Conservation (phyloP, 139 green algal genomes). For the Auxenochlorella pyrenoidosa region DNA sequence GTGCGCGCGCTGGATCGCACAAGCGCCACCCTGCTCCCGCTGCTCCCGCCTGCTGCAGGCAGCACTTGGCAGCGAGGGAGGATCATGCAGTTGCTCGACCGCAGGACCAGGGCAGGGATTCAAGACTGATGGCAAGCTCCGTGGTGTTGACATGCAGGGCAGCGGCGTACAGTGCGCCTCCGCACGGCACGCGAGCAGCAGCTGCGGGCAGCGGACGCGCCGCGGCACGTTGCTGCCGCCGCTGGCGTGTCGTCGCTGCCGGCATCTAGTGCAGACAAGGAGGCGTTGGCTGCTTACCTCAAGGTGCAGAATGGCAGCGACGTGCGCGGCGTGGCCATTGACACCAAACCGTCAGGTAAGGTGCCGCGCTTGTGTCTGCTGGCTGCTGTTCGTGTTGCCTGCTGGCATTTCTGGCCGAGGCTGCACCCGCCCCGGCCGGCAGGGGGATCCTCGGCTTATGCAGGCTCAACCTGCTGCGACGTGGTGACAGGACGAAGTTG, state of each 20-base stretch:
- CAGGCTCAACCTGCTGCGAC: background rate
- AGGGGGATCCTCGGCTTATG: background rate
- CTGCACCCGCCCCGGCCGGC: background rate
- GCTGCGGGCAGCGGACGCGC: background rate
- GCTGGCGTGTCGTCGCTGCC: background rate
- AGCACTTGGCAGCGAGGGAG: too few species aligned
- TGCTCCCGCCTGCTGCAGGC: background rate
- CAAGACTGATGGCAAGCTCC: background rate
- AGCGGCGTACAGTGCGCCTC: background rate
- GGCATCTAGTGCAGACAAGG: background rate
- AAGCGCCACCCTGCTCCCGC: too few species aligned
- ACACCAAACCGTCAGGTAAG: constrained; percentile 35
- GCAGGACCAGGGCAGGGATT: too few species aligned
- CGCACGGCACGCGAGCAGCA: background rate
- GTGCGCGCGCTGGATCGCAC: background rate
- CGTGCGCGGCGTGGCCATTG: constrained; percentile 90
- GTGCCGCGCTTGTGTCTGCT: background rate
- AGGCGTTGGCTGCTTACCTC: constrained; percentile 43
- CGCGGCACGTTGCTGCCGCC: background rate
- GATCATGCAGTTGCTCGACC: too few species aligned
- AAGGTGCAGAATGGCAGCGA: constrained; percentile 93
- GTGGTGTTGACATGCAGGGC: background rate
- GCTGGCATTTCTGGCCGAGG: background rate
- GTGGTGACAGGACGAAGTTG: background rate
- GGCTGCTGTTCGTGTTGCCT: background rate